Percentiles rank a stretch among this genome's conserved stretches.
Evolutionary conservation across 2,329 filamentous ascomycete species (phyloP).

Genomic region (Didymella sp.): DNA sequence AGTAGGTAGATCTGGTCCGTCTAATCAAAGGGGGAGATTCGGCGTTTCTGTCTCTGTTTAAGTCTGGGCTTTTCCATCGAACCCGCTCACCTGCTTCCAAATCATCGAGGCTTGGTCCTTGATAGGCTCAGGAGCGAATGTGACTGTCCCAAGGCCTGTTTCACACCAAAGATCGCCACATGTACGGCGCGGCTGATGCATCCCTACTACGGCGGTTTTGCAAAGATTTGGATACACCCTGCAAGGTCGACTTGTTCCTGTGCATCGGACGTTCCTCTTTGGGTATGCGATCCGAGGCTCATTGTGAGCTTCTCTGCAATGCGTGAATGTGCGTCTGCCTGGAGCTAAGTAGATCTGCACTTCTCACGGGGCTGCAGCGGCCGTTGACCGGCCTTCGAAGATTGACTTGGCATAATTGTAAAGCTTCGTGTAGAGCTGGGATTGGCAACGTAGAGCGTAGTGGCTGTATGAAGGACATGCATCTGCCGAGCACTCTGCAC

Average conservation of each 20-base stretch:
- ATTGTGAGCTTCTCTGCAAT: neutral
- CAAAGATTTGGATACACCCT: neutral
- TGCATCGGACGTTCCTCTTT: neutral
- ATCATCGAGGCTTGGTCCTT: neutral
- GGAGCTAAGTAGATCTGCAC: neutral
- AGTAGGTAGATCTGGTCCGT: neutral
- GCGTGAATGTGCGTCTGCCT: neutral
- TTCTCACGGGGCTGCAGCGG: neutral
- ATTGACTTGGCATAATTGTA: neutral
- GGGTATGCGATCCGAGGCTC: neutral
- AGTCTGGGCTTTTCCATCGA: neutral
- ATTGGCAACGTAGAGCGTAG: neutral
- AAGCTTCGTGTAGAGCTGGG: neutral
- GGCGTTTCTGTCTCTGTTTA: neutral
- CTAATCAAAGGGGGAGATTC: neutral
- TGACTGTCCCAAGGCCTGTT: neutral
- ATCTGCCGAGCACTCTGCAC: neutral
- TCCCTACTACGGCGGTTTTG: neutral
- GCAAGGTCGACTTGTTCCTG: neutral
- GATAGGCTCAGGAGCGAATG: neutral
- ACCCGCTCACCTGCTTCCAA: neutral
- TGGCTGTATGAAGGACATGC: conserved; percentile 1
- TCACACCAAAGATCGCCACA: neutral
- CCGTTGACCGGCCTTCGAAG: neutral
- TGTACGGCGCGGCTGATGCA: neutral